These are phyloP conservation scores for Penicillium sp. DNA, from an alignment of 2,329 filamentous ascomycete genomes.

Conservation along the genomic window DNA sequence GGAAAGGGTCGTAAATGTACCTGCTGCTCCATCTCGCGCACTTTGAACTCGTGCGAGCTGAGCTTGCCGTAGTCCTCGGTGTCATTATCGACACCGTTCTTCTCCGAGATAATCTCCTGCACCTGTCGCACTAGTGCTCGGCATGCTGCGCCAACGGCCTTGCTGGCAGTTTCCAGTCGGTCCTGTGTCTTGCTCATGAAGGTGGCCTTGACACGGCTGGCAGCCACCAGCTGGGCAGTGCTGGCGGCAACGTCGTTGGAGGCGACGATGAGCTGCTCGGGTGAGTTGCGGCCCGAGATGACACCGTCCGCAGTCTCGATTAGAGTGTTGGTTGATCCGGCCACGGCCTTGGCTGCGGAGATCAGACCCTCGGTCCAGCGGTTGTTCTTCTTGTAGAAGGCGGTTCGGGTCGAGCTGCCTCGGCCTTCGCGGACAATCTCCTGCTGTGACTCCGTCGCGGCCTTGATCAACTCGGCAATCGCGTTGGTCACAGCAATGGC, in stretches of 20 bases:
- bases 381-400: constrained; percentile 99
- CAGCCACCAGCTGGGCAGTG: constrained; percentile 92
- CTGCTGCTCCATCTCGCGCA: constrained; percentile 99
- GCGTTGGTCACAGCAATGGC: constrained; percentile 90
- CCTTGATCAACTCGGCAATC: constrained; percentile 90
- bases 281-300: constrained; percentile 82
- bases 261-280: constrained; percentile 95
- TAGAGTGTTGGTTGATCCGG: constrained; percentile 84
- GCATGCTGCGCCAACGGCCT: constrained; percentile 86
- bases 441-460: constrained; percentile 84
- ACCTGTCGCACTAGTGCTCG: constrained; percentile 85
- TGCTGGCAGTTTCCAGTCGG: constrained; percentile 79
- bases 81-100: constrained; percentile 71
- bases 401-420: constrained; percentile 78
- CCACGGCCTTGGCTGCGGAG: constrained; percentile 93
- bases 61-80: constrained; percentile 81
- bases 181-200: constrained; percentile 99
- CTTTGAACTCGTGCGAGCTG: constrained; percentile 94
- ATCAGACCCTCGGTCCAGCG: constrained; percentile 98
- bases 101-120: constrained; percentile 86
- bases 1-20: constrained; percentile 49
- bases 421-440: constrained; percentile 94
- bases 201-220: constrained; percentile 89
- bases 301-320: constrained; percentile 98
- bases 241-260: constrained; percentile 95